Base-by-base conservation (phyloP, 345 rosid genomes). In the Heritiera fomes region DNA sequence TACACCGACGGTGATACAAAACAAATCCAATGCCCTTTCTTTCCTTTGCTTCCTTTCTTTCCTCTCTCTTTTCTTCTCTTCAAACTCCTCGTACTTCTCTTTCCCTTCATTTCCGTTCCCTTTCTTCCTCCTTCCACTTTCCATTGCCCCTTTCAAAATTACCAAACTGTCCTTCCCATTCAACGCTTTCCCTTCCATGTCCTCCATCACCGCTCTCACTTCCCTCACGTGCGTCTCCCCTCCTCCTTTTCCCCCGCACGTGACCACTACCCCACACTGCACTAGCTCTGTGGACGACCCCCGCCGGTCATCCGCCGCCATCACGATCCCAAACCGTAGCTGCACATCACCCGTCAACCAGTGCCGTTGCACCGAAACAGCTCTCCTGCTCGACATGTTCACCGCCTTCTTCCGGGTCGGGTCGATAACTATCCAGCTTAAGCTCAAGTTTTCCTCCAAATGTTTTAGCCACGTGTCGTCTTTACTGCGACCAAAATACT, bases 371-470 rank as follows among this genome's bases (percentile, higher is more conserved):
- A 89, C 95, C 6, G 88, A 55, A 13, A 91, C 93, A 5, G 98
- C 80, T 59, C 73, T 83, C 65, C 84, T 49, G 73, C 90, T 89
- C 9, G 98, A 93, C 32, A 95, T 0, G 38, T 91, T 92, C 53
- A 82, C 88, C 30, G 95, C 87, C 1, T 93, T 90, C 77, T 82
- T 88, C 75, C 70, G 40, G 0, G 79, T 68, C 46, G 99, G 97
- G 80, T 93, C 95, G 5, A 95, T 88, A 34, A 92, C 0, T 43
- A 92, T 85, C 98, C 97, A 95, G 76, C 90, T 90, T 69, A 92
- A 43, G 1, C 49, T 83, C 73, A 93, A 40, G 67, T 84, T 88
- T 15, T 87, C 85, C 20, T 90, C 93, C 75, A 93, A 61, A 11
- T 89, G 83, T 45, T 65, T 65, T 0, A 90, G 78, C 93, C 91